Percentiles rank a stretch among this genome's conserved stretches.
phyloP scores from a whole-genome alignment of 768 basidiomycete genomes.

The Boletus rubropictus region DNA sequence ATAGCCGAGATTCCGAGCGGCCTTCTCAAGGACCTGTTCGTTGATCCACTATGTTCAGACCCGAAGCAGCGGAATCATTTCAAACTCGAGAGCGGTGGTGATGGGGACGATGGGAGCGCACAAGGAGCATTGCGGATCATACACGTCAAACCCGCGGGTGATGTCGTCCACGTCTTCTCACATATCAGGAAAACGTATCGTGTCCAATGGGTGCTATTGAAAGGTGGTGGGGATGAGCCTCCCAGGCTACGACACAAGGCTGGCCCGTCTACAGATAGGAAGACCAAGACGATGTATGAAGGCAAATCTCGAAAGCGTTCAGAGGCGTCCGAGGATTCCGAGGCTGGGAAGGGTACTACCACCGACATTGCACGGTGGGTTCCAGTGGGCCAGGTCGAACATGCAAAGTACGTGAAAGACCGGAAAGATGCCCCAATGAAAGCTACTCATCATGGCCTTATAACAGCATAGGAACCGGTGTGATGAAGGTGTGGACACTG shows the following conservation, averaged over 20 bases:
- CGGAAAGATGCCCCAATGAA: background rate
- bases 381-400: constrained; percentile 45
- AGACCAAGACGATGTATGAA: constrained; percentile 6
- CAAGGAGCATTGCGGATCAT: constrained; percentile 30
- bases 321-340: constrained; percentile 9
- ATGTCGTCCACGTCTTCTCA: constrained; percentile 80
- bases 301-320: constrained; percentile 11
- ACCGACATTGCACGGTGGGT: constrained; percentile 43
- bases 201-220: constrained; percentile 63
- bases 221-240: constrained; percentile 50
- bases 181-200: constrained; percentile 87
- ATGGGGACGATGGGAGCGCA: background rate
- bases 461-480: constrained; percentile 65
- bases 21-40: constrained; percentile 39
- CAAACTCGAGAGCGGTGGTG: background rate
- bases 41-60: constrained; percentile 17
- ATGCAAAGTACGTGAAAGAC: constrained; percentile 51
- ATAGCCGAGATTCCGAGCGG: constrained; percentile 30
- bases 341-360: constrained; percentile 3
- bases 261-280: constrained; percentile 4
- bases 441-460: constrained; percentile 1
- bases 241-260: constrained; percentile 19
- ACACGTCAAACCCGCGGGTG: constrained; percentile 48
- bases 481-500: constrained; percentile 67
- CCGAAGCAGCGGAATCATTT: background rate